Base-by-base conservation (phyloP, 495 filamentous ascomycete genomes). In the Penicillium mononematosum region DNA sequence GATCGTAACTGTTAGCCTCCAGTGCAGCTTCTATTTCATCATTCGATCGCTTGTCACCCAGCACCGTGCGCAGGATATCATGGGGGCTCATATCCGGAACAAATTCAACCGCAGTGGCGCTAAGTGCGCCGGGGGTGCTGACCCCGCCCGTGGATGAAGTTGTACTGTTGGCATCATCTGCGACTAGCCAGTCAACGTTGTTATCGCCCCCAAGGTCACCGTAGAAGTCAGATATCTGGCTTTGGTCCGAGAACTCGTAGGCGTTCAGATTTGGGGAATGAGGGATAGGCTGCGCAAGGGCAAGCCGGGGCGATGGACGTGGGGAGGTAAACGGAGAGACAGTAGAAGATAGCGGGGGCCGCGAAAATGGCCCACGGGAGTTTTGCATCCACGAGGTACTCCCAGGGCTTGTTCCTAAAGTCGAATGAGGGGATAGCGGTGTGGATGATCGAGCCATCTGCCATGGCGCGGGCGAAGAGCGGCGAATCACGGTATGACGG, bases 81-180 rank as follows among this genome's bases (percentile, higher is more conserved):
- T 96, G 95, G 3, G 95, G 92, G 50, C 90, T 94, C 95, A 99
- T 99, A 64, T 98, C 92, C 34, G 86, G 83, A 27, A 89, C 85
- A 57, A 90, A 83, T 64, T 90, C 95, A 54, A 92, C 85, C 16
- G 91, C 87, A 8, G 87, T 88, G 19, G 86, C 87, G 53, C 88
- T 89, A 58, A 90, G 86, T 29, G 88, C 78, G 22, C 83, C 88
- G 53, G 82, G 83, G 10, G 74, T 59, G 44, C 81, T 82, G 41
- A 79, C 77, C 3, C 84, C 85, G 20, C 83, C 80, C 4, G 85
- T 83, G 11, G 91, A 96, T 12, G 90, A 87, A 27, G 83, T 82
- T 48, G 83, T 83, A 65, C 88, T 95, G 39, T 82, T 81, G 52
- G 85, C 83, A 73, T 96, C 93, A 64, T 99, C 95, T 58, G 86